Conservation (phyloP, 805 yeast species). For the Lipomyces japonicus region DNA sequence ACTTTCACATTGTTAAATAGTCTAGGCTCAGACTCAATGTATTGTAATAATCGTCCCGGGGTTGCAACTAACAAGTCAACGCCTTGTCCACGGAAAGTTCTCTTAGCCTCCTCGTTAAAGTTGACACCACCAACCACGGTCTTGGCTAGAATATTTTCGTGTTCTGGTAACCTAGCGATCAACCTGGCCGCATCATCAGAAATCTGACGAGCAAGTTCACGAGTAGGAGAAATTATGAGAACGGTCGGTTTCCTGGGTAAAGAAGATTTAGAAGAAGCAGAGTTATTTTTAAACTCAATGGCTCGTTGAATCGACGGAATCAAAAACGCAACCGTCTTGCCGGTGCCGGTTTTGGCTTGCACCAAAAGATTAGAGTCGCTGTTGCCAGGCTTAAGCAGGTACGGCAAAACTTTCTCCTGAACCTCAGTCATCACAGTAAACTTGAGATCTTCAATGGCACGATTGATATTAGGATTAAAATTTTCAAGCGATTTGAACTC, state of each 20-base stretch:
- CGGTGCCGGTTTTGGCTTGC: constrained; percentile 97
- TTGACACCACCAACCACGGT: constrained; percentile 20
- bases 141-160: neutral
- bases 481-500: too few species aligned
- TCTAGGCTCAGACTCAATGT: constrained; percentile 35
- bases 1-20: constrained; percentile 53
- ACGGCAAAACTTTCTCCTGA: constrained; percentile 17
- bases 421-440: constrained; percentile 15
- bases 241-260: constrained; percentile 47
- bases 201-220: constrained; percentile 91
- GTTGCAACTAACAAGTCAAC: constrained; percentile 92
- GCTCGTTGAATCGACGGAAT: constrained; percentile 76
- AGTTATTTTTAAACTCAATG: constrained; percentile 45
- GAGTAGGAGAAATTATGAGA: constrained; percentile 82
- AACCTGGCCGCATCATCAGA: constrained; percentile 31
- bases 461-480: too few species aligned
- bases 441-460: constrained; percentile 1
- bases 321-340: constrained; percentile 85
- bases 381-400: constrained; percentile 40
- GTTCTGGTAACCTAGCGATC: neutral
- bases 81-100: constrained; percentile 58
- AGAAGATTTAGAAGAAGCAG: constrained; percentile 66
- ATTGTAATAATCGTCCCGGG: constrained; percentile 94
- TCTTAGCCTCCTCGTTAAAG: neutral
- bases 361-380: constrained; percentile 63